Base-by-base conservation (phyloP, 2,329 filamentous ascomycete genomes). In the Paracoccidioides brasiliensis region DNA sequence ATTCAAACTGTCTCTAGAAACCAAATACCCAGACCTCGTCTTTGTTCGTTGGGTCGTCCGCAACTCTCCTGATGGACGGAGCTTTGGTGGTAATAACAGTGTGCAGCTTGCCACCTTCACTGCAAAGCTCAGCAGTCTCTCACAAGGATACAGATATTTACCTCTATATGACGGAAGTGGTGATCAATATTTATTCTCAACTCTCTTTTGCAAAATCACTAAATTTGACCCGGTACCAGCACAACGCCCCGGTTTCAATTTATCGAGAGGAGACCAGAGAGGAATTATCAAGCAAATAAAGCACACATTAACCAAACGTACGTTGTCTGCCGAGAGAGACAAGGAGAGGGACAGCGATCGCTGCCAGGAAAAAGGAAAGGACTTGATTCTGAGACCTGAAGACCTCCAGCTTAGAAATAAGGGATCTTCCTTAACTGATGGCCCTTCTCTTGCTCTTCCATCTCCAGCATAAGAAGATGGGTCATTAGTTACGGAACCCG, bases 1-100 rank as follows among this genome's bases (percentile, higher is more conserved):
- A 56, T 87, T 91, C 72, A 81, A 82, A 58, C 85, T 96, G 70
- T 84, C 83, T 55, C 78, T 96, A 30, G 89, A 89, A 50, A 97
- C 93, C n/a, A 94, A 94, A 67, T 90, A 91, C 66, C 90, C 91
- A 0, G 89, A 93, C 63, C 78, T 98, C 35, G 86, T 97, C 56
- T 97, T 97, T 70, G 84, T 98, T 53, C 86, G 90, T 48, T 95
- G 89, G 81, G 90, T 85, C 30, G 89, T 97, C 55, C 91, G 88
- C 78, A 86, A 93, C 62, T 90, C 90, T 0, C 78, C 82, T 57
- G 88, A 91, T 66, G 87, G 87, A 44, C 80, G 84, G 63, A 84
- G 76, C 61, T 80, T 81, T 61, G 86, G 80, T 57, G 84, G 84
- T 59, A 78, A 76, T 72, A 80, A 70, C 72, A 79, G 61, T 74